Conservation (phyloP, 2,329 filamentous ascomycete species). For the Hymenoscyphus occultus region DNA sequence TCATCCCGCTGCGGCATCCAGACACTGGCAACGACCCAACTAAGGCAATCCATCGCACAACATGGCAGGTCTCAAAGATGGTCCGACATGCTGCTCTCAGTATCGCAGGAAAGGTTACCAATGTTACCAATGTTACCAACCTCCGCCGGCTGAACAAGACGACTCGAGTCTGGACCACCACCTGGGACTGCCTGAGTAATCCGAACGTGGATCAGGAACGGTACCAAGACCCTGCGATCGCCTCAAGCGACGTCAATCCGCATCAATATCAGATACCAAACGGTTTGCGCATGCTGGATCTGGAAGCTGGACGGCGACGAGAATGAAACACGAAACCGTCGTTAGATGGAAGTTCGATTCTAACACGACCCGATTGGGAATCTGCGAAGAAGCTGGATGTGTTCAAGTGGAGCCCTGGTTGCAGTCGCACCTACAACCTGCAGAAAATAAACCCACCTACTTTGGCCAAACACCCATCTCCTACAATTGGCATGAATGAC, state of each 20-base stretch:
- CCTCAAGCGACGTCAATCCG: not conserved
- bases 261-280: not conserved
- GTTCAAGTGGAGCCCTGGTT: not conserved
- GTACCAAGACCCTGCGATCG: not conserved
- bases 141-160: not conserved
- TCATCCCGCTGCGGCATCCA: not conserved
- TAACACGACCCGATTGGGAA: conserved; percentile 2
- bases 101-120: not conserved
- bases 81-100: not conserved
- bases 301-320: conserved; percentile 8
- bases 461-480: not conserved
- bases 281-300: conserved; percentile 1
- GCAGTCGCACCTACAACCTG: not conserved
- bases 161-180: not conserved
- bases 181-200: not conserved
- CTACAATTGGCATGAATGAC: not conserved
- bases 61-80: not conserved
- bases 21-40: not conserved
- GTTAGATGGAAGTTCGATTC: not conserved
- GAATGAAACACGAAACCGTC: not conserved
- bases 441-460: not conserved
- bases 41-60: not conserved
- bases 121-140: not conserved
- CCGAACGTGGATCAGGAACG: not conserved
- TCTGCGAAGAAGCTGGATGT: not conserved